Evolutionary conservation across 2,329 filamentous ascomycete species (phyloP).

Genomic region (Ophiocordyceps camponoti-saundersi): DNA sequence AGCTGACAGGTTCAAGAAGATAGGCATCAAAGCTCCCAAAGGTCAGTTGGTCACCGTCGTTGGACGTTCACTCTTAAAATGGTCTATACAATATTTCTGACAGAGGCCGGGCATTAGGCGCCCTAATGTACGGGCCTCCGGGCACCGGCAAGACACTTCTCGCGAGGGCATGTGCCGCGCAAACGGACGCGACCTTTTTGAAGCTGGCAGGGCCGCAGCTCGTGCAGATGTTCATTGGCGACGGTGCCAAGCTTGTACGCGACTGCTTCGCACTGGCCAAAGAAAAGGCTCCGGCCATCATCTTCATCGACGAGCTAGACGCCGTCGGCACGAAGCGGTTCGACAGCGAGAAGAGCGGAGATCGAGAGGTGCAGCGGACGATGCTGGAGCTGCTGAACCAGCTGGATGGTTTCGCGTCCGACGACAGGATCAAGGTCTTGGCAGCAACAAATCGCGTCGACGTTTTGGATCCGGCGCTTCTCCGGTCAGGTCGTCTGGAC

Average conservation of each 20-base stretch:
- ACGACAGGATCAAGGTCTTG: constrained; percentile 91
- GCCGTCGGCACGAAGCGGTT: constrained; percentile 98
- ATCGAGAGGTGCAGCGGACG: constrained; percentile 93
- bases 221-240: constrained; percentile 99
- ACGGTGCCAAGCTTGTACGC: constrained; percentile 91
- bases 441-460: constrained; percentile 91
- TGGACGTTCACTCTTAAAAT: too few species aligned
- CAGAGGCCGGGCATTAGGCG: constrained; percentile 43
- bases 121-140: constrained; percentile 91
- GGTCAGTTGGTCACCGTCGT: constrained; percentile 39
- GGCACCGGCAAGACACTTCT: constrained; percentile 85
- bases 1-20: constrained; percentile 97
- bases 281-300: constrained; percentile 96
- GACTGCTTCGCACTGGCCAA: constrained; percentile 97
- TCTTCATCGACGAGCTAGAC: constrained; percentile 98
- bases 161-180: constrained; percentile 87
- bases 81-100: neutral
- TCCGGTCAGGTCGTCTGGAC: constrained; percentile 83
- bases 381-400: constrained; percentile 99
- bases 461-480: constrained; percentile 77
- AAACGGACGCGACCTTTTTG: constrained; percentile 96
- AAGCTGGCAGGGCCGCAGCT: constrained; percentile 95
- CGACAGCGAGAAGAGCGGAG: constrained; percentile 94
- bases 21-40: constrained; percentile 98
- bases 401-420: constrained; percentile 91